These are phyloP conservation scores for Rhodosporidiobolus odoratus DNA, from an alignment of 768 basidiomycete genomes.

Conservation along the genomic window DNA sequence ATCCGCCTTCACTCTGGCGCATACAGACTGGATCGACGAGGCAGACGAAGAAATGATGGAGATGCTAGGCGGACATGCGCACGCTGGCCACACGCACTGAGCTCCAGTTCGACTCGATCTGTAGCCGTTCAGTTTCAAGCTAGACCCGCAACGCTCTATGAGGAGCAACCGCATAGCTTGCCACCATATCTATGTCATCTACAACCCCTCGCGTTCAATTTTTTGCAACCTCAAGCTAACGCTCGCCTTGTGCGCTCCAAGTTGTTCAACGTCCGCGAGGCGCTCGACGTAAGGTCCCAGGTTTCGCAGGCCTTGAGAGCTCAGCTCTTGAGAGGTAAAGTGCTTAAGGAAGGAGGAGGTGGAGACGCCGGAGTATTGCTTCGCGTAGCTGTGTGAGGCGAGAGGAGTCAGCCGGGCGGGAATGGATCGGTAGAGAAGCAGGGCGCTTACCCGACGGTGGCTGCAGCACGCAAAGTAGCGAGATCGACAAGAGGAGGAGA, in stretches of 20 bases:
- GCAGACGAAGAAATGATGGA: slow-evolving; percentile 4
- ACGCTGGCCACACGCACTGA: slow-evolving; percentile 27
- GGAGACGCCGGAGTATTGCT: slow-evolving; percentile 97
- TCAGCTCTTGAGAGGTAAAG: slow-evolving; percentile 93
- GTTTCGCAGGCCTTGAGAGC: slow-evolving; percentile 63
- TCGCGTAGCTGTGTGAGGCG: slow-evolving; percentile 66
- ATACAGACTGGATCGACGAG: slow-evolving; percentile 29
- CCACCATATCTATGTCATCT: no score
- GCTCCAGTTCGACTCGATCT: no score
- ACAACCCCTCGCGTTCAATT: slow-evolving; percentile 29
- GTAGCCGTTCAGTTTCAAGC: no score
- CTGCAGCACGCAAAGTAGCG: slow-evolving; percentile 7
- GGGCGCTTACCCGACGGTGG: slow-evolving; percentile 3
- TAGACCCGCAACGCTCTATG: no score
- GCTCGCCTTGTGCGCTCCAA: slow-evolving; percentile 92
- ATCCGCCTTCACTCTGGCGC: slow-evolving; percentile 4
- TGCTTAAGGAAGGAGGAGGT: slow-evolving; percentile 97
- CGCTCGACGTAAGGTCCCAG: slow-evolving; percentile 80
- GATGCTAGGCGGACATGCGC: background rate
- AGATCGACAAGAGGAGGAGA: background rate
- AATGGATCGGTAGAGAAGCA: background rate
- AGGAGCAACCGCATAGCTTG: no score
- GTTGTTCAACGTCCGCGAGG: slow-evolving; percentile 87
- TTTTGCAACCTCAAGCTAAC: slow-evolving; percentile 52
- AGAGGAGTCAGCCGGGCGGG: slow-evolving; percentile 20